Conservation (phyloP, 768 basidiomycete species). For the Termitomyces sp. region DNA sequence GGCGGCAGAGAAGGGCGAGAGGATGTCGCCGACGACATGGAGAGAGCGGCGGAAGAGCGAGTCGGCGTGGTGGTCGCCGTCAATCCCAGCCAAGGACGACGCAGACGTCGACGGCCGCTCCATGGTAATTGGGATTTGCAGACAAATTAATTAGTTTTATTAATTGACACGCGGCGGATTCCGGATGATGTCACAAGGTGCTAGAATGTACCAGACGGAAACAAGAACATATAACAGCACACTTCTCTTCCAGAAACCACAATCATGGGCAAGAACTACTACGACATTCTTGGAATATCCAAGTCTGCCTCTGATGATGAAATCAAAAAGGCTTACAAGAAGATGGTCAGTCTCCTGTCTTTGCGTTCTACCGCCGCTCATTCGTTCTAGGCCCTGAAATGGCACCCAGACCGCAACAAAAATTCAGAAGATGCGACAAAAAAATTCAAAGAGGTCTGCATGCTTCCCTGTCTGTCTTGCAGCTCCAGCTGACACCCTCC, state of each 20-base stretch:
- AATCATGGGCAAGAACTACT: constrained; percentile 83
- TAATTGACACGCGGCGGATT: not conserved
- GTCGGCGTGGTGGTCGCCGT: not conserved
- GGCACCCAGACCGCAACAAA: constrained; percentile 90
- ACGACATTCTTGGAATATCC: constrained; percentile 72
- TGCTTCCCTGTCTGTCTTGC: not conserved
- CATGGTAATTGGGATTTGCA: not conserved
- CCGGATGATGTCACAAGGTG: constrained; percentile 13
- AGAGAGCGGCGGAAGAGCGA: constrained; percentile 54
- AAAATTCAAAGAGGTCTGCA: constrained; percentile 86
- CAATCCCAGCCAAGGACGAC: not conserved
- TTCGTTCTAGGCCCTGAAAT: constrained; percentile 68
- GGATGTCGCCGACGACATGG: constrained; percentile 52
- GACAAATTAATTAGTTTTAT: not conserved
- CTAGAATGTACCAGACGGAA: constrained; percentile 11
- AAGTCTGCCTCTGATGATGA: constrained; percentile 77
- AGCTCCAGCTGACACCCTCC: not conserved
- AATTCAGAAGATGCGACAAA: constrained; percentile 81
- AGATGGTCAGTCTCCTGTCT: constrained; percentile 52
- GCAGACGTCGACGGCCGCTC: constrained; percentile 5
- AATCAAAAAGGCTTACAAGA: constrained; percentile 94
- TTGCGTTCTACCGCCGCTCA: constrained; percentile 7
- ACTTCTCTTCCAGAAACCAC: not conserved
- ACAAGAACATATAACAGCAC: not conserved
- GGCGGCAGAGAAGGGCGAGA: constrained; percentile 65